Conservation (phyloP, 495 filamentous ascomycete species). For the Chlorociboria aeruginascens region DNA sequence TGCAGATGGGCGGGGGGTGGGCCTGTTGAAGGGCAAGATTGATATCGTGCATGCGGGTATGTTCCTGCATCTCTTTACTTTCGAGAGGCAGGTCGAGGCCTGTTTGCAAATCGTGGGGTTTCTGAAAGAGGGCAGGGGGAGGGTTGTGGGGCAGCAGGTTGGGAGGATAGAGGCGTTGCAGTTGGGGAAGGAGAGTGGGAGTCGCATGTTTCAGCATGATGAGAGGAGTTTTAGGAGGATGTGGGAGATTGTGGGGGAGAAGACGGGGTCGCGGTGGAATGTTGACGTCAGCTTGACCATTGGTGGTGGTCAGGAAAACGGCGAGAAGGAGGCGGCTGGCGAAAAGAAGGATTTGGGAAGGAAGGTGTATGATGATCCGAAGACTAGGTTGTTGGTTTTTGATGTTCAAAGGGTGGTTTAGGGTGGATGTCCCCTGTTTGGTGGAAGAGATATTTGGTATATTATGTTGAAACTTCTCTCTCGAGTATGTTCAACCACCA, state of each 20-base stretch:
- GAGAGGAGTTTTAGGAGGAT: conserved; percentile 11
- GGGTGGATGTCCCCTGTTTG: too few species aligned
- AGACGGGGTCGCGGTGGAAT: conserved; percentile 11
- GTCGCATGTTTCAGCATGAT: conserved; percentile 11
- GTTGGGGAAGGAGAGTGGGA: background rate
- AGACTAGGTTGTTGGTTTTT: conserved; percentile 15
- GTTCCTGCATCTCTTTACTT: conserved; percentile 27
- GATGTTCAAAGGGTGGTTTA: conserved; percentile 11
- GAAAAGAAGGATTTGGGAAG: too few species aligned
- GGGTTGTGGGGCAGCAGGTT: conserved; percentile 19
- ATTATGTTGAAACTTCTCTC: too few species aligned
- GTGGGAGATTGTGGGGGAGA: conserved; percentile 13
- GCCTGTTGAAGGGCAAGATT: conserved; percentile 14
- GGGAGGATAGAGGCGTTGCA: conserved; percentile 9
- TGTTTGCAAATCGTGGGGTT: conserved; percentile 23
- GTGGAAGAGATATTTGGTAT: too few species aligned
- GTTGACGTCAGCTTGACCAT: conserved; percentile 13
- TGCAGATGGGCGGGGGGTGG: conserved; percentile 1
- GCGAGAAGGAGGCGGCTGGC: too few species aligned
- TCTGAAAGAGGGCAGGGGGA: conserved; percentile 17
- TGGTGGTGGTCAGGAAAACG: conserved; percentile 6
- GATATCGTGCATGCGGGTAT: conserved; percentile 18
- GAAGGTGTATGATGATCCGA: conserved; percentile 19
- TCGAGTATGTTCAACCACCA: too few species aligned
- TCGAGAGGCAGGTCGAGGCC: conserved; percentile 19